These are phyloP conservation scores for Athelia sp. DNA, from an alignment of 1,284 basidiomycete genomes.

Conservation along the genomic window DNA sequence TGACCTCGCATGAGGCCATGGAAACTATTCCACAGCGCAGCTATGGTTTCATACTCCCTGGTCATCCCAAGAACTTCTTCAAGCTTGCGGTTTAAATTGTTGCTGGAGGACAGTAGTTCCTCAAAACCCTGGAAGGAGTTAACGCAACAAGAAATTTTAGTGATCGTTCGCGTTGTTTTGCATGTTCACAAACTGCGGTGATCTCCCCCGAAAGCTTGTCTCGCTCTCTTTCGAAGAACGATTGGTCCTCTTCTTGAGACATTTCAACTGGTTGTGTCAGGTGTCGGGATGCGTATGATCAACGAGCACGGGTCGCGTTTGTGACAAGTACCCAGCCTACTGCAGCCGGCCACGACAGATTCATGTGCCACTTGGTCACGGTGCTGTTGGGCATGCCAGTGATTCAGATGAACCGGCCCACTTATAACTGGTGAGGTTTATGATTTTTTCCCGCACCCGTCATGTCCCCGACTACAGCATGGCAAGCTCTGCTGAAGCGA, in stretches of 20 bases:
- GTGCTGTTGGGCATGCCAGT: too few species aligned
- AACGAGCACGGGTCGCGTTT: too few species aligned
- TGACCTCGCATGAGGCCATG: constrained; percentile 70
- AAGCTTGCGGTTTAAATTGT: constrained; percentile 86
- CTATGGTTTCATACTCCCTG: constrained; percentile 88
- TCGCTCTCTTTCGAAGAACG: constrained; percentile 77
- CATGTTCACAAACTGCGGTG: constrained; percentile 45
- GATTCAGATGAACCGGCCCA: too few species aligned
- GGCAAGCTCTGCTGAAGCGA: too few species aligned
- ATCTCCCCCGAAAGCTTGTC: constrained; percentile 71
- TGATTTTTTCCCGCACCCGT: too few species aligned
- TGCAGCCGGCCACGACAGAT: too few species aligned
- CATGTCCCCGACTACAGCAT: too few species aligned
- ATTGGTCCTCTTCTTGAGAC: constrained; percentile 50
- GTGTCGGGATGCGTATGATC: too few species aligned
- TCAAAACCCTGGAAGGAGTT: constrained; percentile 72
- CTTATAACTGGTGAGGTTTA: too few species aligned
- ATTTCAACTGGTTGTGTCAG: constrained; percentile 14
- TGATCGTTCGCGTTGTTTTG: not conserved
- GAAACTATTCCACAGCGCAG: constrained; percentile 82
- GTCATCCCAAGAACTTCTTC: constrained; percentile 92
- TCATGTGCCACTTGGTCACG: too few species aligned
- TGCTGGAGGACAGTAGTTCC: constrained; percentile 79
- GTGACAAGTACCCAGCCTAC: too few species aligned
- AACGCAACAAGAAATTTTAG: not conserved